Percentiles rank a stretch among this genome's conserved stretches.
Conservation (phyloP, 176 grass and related monocot genomes). For the Dactylis glomerata region DNA sequence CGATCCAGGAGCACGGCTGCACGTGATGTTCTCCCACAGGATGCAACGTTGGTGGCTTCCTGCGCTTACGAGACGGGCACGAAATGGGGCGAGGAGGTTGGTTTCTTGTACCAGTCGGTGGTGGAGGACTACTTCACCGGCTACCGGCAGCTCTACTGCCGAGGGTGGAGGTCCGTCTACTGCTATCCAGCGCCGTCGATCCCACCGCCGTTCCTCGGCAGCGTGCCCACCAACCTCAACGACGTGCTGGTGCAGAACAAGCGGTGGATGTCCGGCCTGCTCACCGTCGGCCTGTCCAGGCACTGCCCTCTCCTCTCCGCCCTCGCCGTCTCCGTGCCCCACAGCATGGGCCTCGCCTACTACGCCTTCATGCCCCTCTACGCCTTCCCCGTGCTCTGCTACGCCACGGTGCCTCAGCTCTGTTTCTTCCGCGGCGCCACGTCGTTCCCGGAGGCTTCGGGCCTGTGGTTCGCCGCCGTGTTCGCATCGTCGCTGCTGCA, state of each 20-base stretch:
- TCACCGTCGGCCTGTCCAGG: constrained; percentile 46
- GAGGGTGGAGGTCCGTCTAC: constrained; percentile 64
- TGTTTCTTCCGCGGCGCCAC: constrained; percentile 35
- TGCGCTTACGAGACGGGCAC: constrained; percentile 49
- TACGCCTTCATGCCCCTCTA: constrained; percentile 18
- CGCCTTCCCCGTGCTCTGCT: constrained; percentile 50
- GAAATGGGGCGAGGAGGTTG: constrained; percentile 49
- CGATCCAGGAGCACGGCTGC: background rate
- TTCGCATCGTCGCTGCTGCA: constrained; percentile 30
- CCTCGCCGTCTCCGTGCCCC: constrained; percentile 28
- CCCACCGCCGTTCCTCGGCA: constrained; percentile 51
- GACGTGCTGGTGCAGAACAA: constrained; percentile 59
- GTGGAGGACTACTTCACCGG: constrained; percentile 74
- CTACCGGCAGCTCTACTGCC: constrained; percentile 48
- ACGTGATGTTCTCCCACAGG: background rate
- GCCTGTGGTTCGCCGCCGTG: constrained; percentile 23
- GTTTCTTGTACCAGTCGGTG: constrained; percentile 63
- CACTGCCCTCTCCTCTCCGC: constrained; percentile 45
- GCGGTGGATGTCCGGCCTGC: constrained; percentile 53
- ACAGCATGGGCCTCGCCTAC: constrained; percentile 41
- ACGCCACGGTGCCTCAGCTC: constrained; percentile 52
- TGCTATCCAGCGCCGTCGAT: constrained; percentile 21
- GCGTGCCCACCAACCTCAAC: constrained; percentile 46
- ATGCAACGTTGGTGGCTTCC: constrained; percentile 8
- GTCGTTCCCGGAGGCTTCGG: constrained; percentile 31